Evolutionary conservation across 2,329 filamentous ascomycete species (phyloP), one percentile per base, ranked within the genome.

Genomic region (Pseudogymnoascus destructans): DNA sequence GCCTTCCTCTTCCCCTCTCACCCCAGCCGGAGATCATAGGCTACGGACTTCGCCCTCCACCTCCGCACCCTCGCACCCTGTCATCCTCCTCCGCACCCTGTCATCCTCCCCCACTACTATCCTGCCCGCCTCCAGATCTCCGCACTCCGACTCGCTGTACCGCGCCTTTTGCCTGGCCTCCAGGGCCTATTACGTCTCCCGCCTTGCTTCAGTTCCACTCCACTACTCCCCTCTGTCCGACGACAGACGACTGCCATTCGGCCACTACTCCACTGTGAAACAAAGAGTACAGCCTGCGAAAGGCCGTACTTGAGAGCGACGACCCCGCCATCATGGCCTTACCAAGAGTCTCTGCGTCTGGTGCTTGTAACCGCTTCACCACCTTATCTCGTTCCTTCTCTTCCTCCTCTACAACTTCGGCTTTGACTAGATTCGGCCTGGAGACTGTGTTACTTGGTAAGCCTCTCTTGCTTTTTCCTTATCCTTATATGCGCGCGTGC

Each of bases 91-190:
- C 42, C 17, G 15, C 55, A 64, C 65, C 57, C 65, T 65, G 65
- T 70, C 70, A 2, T 63, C 70, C 7, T 63, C 62, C 19, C 65
- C 66, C 5, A 67, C 70, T 8, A 57, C 66, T 36, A 67, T 68
- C 46, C 40, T 49, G 40, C 40, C 40, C 40, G 40, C 40, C 40
- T 49, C 40, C 40, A 49, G 40, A 46, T 49, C 40, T 49, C 40
- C 40, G 40, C 40, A 49, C 40, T 49, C 40, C 40, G 40, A 49
- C 40, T 49, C 40, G 40, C 21, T 49, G 17, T 6, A 9, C 40
- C 21, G 23, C 21, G 40, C 40, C 13, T 49, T 49, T 21, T 49
- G 40, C 40, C 40, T 49, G 40, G 21, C 21, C 40, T 27, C 1
- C 40, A 49, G 40, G 40, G n/a, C 40, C 40, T 49, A 49, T 49